phyloP scores from a whole-genome alignment of 2,329 filamentous ascomycete genomes.

The Neophaeococcomyces aloes region DNA sequence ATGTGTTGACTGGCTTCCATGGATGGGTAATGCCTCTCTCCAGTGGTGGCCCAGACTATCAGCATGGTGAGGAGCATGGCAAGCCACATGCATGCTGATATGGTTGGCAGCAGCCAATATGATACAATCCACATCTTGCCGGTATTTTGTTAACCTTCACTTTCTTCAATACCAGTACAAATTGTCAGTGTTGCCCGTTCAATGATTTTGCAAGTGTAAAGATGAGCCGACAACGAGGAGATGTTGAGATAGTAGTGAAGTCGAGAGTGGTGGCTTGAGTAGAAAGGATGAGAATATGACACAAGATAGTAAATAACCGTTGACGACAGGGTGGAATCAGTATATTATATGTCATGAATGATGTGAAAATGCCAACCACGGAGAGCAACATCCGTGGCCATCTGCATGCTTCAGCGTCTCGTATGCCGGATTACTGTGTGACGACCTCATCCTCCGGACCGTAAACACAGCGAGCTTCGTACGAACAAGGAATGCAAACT shows the following conservation, averaged over 20 bases:
- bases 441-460: too few relatives aligned
- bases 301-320: neutral
- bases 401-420: neutral
- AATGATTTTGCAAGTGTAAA: too few relatives aligned
- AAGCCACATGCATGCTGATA: conserved; percentile 48
- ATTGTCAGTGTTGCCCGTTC: too few relatives aligned
- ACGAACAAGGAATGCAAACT: too few relatives aligned
- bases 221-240: too few relatives aligned
- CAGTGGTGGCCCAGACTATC: conserved; percentile 44
- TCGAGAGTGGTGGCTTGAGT: too few relatives aligned
- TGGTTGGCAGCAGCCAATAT: conserved; percentile 42
- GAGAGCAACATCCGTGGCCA: neutral
- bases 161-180: too few relatives aligned
- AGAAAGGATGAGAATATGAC: neutral
- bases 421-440: neutral
- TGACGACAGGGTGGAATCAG: neutral
- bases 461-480: too few relatives aligned
- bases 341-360: neutral
- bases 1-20: conserved; percentile 45
- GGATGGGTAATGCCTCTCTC: conserved; percentile 42
- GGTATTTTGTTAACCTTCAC: neutral
- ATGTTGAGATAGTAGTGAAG: conserved; percentile 5
- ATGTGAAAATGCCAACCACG: neutral
- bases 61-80: conserved; percentile 52
- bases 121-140: conserved; percentile 19